Base-by-base conservation (phyloP, 1,284 basidiomycete species). In the Anthracocystis panici-leucophaei region DNA sequence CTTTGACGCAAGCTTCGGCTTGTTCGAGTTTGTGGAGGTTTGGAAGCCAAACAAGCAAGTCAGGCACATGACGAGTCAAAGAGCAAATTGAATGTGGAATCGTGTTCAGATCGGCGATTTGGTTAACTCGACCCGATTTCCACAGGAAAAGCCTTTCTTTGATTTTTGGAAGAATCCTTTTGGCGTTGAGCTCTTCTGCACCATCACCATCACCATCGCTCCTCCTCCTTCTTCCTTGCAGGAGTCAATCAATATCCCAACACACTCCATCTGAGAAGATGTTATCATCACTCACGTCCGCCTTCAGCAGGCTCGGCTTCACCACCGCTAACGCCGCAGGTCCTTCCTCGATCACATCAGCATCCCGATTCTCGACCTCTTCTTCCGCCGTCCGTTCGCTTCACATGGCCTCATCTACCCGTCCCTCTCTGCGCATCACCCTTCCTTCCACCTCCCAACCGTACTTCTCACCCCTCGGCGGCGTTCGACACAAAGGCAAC, bases 401-500 rank as follows among this genome's bases (percentile, higher is more conserved):
- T 18, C 60, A 60, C 62, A 35, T 61, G 41, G 23, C 53, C 33
- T 59, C 63, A 3, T 52, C 58, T 3, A 27, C 58, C 14, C 58
- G 58, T 33, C 56, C 53, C 8, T 31, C 57, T 1, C 42, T 27
- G 3, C 52, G 41, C 42, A 33, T 7, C 45, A 16, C 52, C 21
- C 29, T 42, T 25, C 25, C 42, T 25, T 20, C 42, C 23, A 20
- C 21, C 29, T 10, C 27, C 1, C 48, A 6, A 12, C 44, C 38
- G 31, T 50, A 40, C 27, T 41, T 46, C 12, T 53, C 31, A 23
- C 10, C 21, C 4, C 46, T 64, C 45, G 74, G 75, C 3, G 86
- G 86, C 50, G 84, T 87, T 25, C 84, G 88, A 29, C 85, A 83
- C 77, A 87, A 88, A 16, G 86, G 87, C 38, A 90, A 93, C 78